Base-by-base conservation (phyloP, 129 eudicot species). In the Lactuca saligna region DNA sequence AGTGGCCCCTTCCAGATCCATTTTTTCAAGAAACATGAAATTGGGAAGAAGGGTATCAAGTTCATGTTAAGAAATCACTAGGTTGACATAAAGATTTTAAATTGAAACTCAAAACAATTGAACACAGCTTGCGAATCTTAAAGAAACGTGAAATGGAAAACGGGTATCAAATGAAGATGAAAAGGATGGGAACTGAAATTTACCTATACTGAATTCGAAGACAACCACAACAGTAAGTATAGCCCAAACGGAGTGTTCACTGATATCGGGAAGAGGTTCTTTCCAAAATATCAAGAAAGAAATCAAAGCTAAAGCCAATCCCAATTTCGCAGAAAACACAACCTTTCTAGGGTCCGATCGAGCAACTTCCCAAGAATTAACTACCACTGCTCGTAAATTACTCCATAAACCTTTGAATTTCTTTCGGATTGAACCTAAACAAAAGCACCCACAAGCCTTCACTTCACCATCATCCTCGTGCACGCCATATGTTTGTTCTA, bases 141-240 rank as follows among this genome's bases (percentile, higher is more conserved):
- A 54, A 12, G 48, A 63, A 34, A 8, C 7, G 56, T 14, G n/a
- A 16, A 56, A 38, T 2, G 13, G 20, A 31, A 17, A 37, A 29
- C 65, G 51, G 48, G 14, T 32, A 63, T 73, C 7, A 54, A n/a
- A 64, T 16, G 17, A 35, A 66, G 6, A 38, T 3, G 15, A n/a
- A 35, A 37, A 64, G 14, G 4, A 29, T 4, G 12, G 1, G 15
- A 39, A 56, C 31, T 8, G 72, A 15, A 4, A 78, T 20, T 11
- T 81, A 87, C 95, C 95, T 63, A 87, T 80, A 38, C 88, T 84
- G 86, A 81, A 87, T 54, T 87, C 95, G 66, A 84, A 87, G 16
- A 84, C 84, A 33, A 87, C 88, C 7, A 87, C 90, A 71, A 87
- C 95, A 61, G 95, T 82, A 54, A 87, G 90, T 17, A 84, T 80